Base-by-base conservation (phyloP, 2,329 filamentous ascomycete genomes). In the Berkeleyomyces rouxiae region DNA sequence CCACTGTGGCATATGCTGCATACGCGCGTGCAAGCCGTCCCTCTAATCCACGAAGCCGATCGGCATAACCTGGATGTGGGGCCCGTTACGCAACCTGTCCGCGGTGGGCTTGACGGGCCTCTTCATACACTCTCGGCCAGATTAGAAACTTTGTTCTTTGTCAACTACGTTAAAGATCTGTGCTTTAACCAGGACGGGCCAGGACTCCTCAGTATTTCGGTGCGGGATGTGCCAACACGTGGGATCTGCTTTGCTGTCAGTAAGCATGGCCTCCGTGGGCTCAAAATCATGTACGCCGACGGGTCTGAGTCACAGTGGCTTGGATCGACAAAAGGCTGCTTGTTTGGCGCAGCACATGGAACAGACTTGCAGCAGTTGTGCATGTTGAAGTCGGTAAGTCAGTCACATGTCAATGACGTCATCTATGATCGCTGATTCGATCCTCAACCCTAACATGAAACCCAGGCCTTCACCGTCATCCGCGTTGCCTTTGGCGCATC, bases 171-270 rank as follows among this genome's bases (percentile, higher is more conserved):
- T 39, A 59, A 59, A 31, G 63, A 64, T 42, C 23, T 64, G 11
- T 46, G 39, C 16, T 61, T 62, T 37, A 62, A 59, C 39, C 10
- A 10, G 3, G 33, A 49, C 16, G 39, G 44, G 7, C 31, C 53
- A 7, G 11, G 23, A 9, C 37, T 59, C 16, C n/a, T 58, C n/a
- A 61, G 33, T 9, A 61, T 61, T n/a, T 16, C 43, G 2, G 39
- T 63, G 7, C n/a, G 44, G n/a, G 44, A 60, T 44, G 49, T 43
- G 6, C n/a, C 40, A 11, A 61, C 59, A 11, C 58, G 37, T 4
- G 64, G 64, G 9, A 57, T 65, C 42, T 61, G 58, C 36, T 65
- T 63, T 49, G 64, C 64, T 3, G 59, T 65, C n/a, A 61, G 58
- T 37, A 63, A 61, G 33, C 64, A 65, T 40, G 64, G 64, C 5